These are phyloP conservation scores for Angomonas ambiguus DNA, from an alignment of 208 protist genomes.

Conservation along the genomic window DNA sequence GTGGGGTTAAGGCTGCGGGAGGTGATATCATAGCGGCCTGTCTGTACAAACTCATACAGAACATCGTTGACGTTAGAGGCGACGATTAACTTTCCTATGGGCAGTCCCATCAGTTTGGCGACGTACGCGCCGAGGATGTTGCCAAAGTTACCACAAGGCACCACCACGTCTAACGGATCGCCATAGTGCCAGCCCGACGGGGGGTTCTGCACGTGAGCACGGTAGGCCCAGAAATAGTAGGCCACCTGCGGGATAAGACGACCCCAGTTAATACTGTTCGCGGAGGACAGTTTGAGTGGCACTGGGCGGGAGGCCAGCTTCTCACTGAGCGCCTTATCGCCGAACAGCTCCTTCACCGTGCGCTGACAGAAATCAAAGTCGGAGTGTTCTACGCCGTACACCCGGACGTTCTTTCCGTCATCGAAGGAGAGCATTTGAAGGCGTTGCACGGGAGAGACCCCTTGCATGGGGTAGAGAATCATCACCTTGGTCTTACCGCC, in stretches of 20 bases:
- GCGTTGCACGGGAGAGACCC: slow-evolving; percentile 82
- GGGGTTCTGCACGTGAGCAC: slow-evolving; percentile 58
- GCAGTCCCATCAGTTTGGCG: slow-evolving; percentile 89
- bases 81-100: slow-evolving; percentile 87
- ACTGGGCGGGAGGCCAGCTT: slow-evolving; percentile 37
- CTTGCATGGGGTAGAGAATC: slow-evolving; percentile 82
- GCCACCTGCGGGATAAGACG: slow-evolving; percentile 94
- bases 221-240: slow-evolving; percentile 96
- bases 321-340: slow-evolving; percentile 64
- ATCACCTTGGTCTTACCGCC: slow-evolving; percentile 63
- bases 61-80: slow-evolving; percentile 96
- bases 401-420: slow-evolving; percentile 56
- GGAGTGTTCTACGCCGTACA: slow-evolving; percentile 53
- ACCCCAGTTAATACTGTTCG: slow-evolving; percentile 98
- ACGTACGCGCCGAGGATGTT: slow-evolving; percentile 94
- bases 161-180: slow-evolving; percentile 77
- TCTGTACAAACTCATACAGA: slow-evolving; percentile 89
- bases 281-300: slow-evolving; percentile 78
- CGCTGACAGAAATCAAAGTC: slow-evolving; percentile 93
- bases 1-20: slow-evolving; percentile 43
- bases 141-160: slow-evolving; percentile 97
- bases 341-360: slow-evolving; percentile 89
- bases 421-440: slow-evolving; percentile 85
- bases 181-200: slow-evolving; percentile 35
- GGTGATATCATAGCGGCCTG: slow-evolving; percentile 79